These are phyloP conservation scores for Eucalyptus brandiana DNA, from an alignment of 345 rosid genomes.

Conservation along the genomic window DNA sequence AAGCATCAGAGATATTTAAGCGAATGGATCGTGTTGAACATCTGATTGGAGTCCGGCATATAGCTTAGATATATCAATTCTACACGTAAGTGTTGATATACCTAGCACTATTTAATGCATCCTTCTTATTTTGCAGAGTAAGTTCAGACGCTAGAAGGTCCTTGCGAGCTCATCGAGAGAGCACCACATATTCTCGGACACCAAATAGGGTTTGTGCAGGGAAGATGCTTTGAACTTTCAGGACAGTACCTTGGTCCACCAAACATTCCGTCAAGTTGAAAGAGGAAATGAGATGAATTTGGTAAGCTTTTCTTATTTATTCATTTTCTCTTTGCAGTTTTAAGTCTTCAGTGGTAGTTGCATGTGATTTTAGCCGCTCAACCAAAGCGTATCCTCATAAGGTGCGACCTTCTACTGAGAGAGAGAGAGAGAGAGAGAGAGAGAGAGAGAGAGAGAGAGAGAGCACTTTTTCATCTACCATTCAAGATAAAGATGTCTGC, in stretches of 20 bases:
- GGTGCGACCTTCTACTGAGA: not conserved
- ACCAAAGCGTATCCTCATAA: not conserved
- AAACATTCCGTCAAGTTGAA: not conserved
- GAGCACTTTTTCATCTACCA: not conserved
- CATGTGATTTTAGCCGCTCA: not conserved
- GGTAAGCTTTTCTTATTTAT: not conserved
- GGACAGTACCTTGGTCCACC: not conserved
- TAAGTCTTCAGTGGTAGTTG: not conserved
- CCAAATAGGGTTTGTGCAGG: not conserved
- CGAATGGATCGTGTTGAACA: not conserved
- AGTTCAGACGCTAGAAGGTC: not conserved
- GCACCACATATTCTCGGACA: not conserved
- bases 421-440: not conserved
- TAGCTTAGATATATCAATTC: not conserved
- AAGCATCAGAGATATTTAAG: not conserved
- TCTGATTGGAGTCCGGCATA: not conserved
- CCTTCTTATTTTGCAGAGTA: not conserved
- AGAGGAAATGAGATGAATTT: not conserved
- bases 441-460: not conserved
- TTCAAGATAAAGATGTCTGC: not conserved
- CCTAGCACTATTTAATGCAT: not conserved
- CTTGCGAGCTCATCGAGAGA: not conserved
- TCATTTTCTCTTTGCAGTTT: not conserved
- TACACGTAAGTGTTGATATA: not conserved
- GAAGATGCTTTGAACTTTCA: not conserved